Evolutionary conservation across 1,284 basidiomycete species (phyloP).

Genomic region (Tilletia walkeri): DNA sequence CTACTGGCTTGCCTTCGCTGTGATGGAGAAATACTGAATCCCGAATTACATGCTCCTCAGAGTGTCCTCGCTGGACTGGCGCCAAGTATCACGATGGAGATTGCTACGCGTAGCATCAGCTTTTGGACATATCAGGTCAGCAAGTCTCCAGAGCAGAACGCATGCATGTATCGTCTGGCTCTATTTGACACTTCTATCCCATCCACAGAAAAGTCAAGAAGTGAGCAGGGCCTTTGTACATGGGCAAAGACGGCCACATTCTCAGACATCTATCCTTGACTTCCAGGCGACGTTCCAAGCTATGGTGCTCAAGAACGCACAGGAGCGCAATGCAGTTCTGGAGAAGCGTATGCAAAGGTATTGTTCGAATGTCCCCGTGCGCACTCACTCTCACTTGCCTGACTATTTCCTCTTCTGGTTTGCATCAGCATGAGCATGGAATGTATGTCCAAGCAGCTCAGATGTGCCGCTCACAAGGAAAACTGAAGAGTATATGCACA

Average conservation of each 20-base stretch:
- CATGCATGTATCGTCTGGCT: background rate
- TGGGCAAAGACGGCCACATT: background rate
- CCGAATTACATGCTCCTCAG: background rate
- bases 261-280: background rate
- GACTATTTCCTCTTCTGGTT: background rate
- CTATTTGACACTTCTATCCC: no score
- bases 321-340: slow-evolving; percentile 21
- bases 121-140: slow-evolving; percentile 35
- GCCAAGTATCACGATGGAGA: slow-evolving; percentile 31
- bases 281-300: slow-evolving; percentile 27
- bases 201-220: slow-evolving; percentile 19
- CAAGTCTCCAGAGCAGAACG: background rate
- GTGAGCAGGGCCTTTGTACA: slow-evolving; percentile 1
- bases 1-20: no score
- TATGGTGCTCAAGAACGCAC: slow-evolving; percentile 29
- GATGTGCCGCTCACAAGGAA: background rate
- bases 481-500: background rate
- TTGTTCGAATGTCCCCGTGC: background rate
- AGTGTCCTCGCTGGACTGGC: slow-evolving; percentile 34
- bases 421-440: slow-evolving; percentile 11
- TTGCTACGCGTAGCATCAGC: slow-evolving; percentile 28
- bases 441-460: background rate
- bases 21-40: no score
- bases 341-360: slow-evolving; percentile 21
- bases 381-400: background rate